These are phyloP conservation scores for Grammothele lineata DNA, from an alignment of 768 basidiomycete genomes.

Conservation along the genomic window DNA sequence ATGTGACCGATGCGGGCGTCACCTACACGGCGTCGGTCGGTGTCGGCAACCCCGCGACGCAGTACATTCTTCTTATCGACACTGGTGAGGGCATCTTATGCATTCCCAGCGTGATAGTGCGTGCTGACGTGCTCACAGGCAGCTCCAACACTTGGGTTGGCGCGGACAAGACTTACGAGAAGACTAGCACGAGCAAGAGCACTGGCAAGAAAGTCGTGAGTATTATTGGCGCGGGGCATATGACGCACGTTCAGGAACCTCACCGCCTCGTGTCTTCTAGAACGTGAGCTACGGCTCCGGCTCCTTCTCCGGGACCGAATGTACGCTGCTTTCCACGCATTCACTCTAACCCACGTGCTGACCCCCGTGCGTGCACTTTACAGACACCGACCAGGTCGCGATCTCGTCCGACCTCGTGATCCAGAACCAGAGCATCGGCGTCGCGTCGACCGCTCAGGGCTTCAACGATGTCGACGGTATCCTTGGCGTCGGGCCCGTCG, in stretches of 20 bases:
- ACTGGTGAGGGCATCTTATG: constrained; percentile 35
- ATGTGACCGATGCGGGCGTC: constrained; percentile 55
- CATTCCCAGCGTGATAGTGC: not conserved
- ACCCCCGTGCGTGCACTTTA: not conserved
- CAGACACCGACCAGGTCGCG: constrained; percentile 46
- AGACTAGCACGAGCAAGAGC: constrained; percentile 41
- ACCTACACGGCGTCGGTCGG: constrained; percentile 51
- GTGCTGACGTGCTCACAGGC: constrained; percentile 22
- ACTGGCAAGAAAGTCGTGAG: constrained; percentile 33
- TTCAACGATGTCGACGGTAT: constrained; percentile 50
- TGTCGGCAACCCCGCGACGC: constrained; percentile 46
- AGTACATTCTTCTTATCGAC: constrained; percentile 53
- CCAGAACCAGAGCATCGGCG: constrained; percentile 44
- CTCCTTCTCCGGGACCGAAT: constrained; percentile 49
- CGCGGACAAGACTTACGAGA: constrained; percentile 41
- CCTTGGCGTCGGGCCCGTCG: constrained; percentile 49
- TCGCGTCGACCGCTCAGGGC: constrained; percentile 39
- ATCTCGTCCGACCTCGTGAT: constrained; percentile 38
- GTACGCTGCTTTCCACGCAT: constrained; percentile 24
- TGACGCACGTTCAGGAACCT: too few relatives aligned
- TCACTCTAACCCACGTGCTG: not conserved
- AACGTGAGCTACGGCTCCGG: constrained; percentile 54
- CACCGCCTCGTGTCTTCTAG: constrained; percentile 23
- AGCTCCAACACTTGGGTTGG: constrained; percentile 57
- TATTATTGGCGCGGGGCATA: too few relatives aligned